Conservation (phyloP, 148 eudicot species). For the Rheum nobile region DNA sequence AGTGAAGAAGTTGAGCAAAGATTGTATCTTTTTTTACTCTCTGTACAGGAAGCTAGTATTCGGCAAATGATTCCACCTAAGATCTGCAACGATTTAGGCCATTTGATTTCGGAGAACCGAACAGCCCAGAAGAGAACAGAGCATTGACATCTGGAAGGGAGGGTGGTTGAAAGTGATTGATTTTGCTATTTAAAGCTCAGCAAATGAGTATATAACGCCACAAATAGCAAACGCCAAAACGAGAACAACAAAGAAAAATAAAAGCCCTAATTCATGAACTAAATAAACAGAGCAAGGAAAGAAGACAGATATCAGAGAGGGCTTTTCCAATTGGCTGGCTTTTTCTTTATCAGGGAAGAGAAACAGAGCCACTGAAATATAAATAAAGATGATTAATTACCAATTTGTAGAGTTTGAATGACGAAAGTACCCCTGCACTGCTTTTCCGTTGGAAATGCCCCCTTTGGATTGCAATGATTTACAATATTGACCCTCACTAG, state of each 20-base stretch:
- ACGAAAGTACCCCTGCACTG: neutral
- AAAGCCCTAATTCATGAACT: slow-evolving; percentile 5
- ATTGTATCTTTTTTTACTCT: neutral
- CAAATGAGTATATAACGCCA: slow-evolving; percentile 5
- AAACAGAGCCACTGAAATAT: neutral
- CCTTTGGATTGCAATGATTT: neutral
- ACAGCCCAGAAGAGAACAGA: neutral
- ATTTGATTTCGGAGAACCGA: neutral
- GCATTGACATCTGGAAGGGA: slow-evolving; percentile 9
- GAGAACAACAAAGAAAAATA: neutral
- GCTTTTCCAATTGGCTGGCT: slow-evolving; percentile 1
- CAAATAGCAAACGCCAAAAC: slow-evolving; percentile 2
- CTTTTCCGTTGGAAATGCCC: neutral
- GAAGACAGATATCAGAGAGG: neutral
- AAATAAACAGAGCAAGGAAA: neutral
- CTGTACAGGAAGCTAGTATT: neutral
- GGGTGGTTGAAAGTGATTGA: slow-evolving; percentile 7
- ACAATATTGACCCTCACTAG: neutral
- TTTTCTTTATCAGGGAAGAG: neutral
- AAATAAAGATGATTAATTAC: neutral
- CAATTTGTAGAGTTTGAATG: neutral
- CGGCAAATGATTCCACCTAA: slow-evolving; percentile 4
- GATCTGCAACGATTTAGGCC: slow-evolving; percentile 7
- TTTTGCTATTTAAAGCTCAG: slow-evolving; percentile 9
- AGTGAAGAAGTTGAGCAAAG: neutral